phyloP scores from a whole-genome alignment of 75 land plant species.

The Pinus tabuliformis region DNA sequence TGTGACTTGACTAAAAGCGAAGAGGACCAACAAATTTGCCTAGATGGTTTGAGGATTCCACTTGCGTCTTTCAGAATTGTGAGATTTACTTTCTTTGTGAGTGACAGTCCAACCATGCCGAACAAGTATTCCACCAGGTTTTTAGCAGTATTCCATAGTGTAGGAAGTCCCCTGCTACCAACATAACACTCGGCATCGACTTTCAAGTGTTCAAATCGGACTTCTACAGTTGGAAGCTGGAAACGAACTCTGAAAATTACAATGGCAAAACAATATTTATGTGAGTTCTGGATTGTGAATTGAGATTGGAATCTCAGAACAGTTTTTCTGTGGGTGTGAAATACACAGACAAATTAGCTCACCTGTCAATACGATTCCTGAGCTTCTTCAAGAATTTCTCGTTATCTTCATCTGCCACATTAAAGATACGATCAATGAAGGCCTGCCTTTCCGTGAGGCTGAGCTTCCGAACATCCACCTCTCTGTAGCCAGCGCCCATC shows the following conservation, averaged over 20 bases:
- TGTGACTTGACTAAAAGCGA: too few species aligned
- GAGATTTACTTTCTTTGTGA: conserved; percentile 52
- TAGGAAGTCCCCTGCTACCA: conserved; percentile 75
- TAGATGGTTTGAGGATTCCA: conserved; percentile 76
- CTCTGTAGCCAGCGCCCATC: conserved; percentile 22
- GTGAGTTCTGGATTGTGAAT: too few species aligned
- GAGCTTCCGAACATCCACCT: conserved; percentile 69
- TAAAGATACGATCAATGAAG: conserved; percentile 71
- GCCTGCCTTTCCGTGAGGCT: conserved; percentile 44
- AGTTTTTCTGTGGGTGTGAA: too few species aligned
- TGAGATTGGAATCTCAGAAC: too few species aligned
- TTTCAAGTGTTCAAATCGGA: conserved; percentile 66
- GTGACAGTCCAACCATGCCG: conserved; percentile 37
- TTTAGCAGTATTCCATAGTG: conserved; percentile 56
- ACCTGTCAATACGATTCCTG: conserved; percentile 73
- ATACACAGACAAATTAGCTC: not conserved
- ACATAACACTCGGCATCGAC: conserved; percentile 70
- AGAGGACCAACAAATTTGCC: conserved; percentile 28
- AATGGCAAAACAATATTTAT: not conserved
- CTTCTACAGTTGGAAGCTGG: conserved; percentile 76
- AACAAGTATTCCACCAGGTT: conserved; percentile 52
- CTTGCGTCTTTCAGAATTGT: conserved; percentile 72
- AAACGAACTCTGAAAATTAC: conserved; percentile 74
- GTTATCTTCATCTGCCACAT: conserved; percentile 82
- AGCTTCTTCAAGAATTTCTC: conserved; percentile 65